Evolutionary conservation across 2,329 filamentous ascomycete species (phyloP).

Genomic region (Talaromyces islandicus): DNA sequence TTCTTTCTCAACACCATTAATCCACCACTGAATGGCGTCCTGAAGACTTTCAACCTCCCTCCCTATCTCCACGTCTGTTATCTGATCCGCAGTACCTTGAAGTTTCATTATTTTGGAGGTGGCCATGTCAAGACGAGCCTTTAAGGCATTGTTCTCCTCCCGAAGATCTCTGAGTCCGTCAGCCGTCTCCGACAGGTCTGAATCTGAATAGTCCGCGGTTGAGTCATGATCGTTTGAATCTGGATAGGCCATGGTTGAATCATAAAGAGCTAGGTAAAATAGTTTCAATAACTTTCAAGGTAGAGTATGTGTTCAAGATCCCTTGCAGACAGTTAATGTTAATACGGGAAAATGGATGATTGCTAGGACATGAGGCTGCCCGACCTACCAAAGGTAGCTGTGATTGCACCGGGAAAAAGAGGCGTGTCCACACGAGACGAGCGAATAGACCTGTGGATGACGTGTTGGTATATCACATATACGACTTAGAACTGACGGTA

Average conservation of each 20-base stretch:
- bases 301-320: neutral
- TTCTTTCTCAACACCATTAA: neutral
- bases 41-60: neutral
- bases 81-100: neutral
- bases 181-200: neutral
- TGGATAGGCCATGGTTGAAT: neutral
- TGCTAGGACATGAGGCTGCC: too few relatives aligned
- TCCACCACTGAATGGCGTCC: neutral
- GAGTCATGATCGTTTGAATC: neutral
- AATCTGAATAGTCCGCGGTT: neutral
- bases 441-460: neutral
- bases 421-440: neutral
- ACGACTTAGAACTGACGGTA: neutral
- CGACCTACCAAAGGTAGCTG: neutral
- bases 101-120: neutral
- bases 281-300: neutral
- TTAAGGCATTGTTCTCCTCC: neutral
- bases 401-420: neutral
- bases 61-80: neutral
- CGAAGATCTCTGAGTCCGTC: neutral
- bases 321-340: neutral
- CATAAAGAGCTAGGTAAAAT: neutral
- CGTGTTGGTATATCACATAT: neutral
- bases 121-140: neutral
- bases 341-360: too few relatives aligned